Percentiles rank a stretch among this genome's conserved stretches.
Evolutionary conservation across 1,284 basidiomycete genomes (phyloP).

Genomic region (Ustilago hordei): DNA sequence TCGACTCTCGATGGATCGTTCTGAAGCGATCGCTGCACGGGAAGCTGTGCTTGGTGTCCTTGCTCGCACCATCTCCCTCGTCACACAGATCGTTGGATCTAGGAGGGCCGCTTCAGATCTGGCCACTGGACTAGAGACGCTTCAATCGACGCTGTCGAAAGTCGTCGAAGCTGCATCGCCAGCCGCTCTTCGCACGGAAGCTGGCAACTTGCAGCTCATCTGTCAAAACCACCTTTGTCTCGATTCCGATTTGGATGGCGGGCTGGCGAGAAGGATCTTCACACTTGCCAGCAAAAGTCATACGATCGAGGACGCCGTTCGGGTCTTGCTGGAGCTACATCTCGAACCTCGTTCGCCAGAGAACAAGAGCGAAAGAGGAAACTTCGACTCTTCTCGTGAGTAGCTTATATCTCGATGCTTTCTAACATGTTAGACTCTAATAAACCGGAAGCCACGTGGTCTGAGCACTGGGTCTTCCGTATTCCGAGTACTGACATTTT

Average conservation of each 20-base stretch:
- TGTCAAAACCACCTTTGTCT: slow-evolving; percentile 16
- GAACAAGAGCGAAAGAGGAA: neutral
- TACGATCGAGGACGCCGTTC: slow-evolving; percentile 7
- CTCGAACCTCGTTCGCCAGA: neutral
- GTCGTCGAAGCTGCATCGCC: slow-evolving; percentile 17
- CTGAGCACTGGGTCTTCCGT: slow-evolving; percentile 19
- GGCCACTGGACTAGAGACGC: neutral
- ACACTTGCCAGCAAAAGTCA: slow-evolving; percentile 7
- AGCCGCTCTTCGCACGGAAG: slow-evolving; percentile 23
- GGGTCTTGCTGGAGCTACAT: slow-evolving; percentile 20
- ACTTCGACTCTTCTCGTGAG: slow-evolving; percentile 19
- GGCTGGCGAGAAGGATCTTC: neutral
- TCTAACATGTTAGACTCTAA: neutral
- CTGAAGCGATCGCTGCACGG: neutral
- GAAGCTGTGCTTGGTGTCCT: slow-evolving; percentile 15
- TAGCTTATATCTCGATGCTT: neutral
- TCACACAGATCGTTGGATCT: neutral
- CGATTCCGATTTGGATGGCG: neutral
- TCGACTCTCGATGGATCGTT: neutral
- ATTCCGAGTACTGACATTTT: slow-evolving; percentile 13
- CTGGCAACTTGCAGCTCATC: slow-evolving; percentile 28
- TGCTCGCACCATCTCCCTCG: slow-evolving; percentile 21
- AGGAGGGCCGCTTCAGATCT: neutral
- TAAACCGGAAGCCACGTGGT: slow-evolving; percentile 11
- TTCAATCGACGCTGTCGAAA: slow-evolving; percentile 15